Conservation (phyloP, 2,329 filamentous ascomycete genomes). For the Aspergillus sp. region DNA sequence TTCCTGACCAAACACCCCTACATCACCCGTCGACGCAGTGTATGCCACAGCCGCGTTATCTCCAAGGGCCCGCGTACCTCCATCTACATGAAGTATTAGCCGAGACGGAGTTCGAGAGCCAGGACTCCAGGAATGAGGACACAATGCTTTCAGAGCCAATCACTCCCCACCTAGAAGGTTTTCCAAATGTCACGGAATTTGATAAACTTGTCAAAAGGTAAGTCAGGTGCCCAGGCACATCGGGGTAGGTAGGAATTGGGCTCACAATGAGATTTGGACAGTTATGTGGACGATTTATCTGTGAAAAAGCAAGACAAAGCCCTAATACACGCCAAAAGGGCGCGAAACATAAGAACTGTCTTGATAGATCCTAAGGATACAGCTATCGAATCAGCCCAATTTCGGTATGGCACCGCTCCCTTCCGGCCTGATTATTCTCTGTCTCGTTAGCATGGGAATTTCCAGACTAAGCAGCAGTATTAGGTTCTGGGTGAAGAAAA, state of each 20-base stretch:
- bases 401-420: conserved; percentile 37
- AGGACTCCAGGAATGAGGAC: conserved; percentile 45
- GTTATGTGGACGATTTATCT: conserved; percentile 51
- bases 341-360: conserved; percentile 49
- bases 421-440: neutral
- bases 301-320: conserved; percentile 55
- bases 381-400: conserved; percentile 52
- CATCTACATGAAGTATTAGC: conserved; percentile 35
- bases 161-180: conserved; percentile 44
- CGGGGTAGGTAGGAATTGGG: neutral
- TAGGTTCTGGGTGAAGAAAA: conserved; percentile 56
- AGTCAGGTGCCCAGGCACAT: neutral
- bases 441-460: neutral
- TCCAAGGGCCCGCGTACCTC: conserved; percentile 33
- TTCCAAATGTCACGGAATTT: conserved; percentile 48
- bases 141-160: conserved; percentile 47
- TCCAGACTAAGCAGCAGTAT: neutral
- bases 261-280: conserved; percentile 20
- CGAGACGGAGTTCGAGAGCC: conserved; percentile 44
- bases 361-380: conserved; percentile 52
- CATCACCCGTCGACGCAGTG: conserved; percentile 36
- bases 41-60: conserved; percentile 32
- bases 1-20: conserved; percentile 33
- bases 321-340: conserved; percentile 49
- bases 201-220: conserved; percentile 48